Evolutionary conservation across 2,329 filamentous ascomycete genomes (phyloP).

Genomic region (Podosphaera fusca): DNA sequence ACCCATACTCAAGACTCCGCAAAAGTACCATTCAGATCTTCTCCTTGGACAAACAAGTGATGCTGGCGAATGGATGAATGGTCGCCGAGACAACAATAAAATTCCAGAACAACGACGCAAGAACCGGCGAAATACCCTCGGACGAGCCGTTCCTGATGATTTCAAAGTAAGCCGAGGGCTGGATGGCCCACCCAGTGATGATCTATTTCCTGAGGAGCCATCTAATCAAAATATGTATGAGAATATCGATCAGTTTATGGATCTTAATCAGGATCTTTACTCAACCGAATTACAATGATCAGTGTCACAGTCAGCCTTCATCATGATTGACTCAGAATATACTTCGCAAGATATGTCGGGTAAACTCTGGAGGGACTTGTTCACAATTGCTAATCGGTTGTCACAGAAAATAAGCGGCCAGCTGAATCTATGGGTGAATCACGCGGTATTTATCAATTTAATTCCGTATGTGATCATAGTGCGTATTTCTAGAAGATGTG

Average conservation of each 20-base stretch:
- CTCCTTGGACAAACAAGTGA: constrained; percentile 19
- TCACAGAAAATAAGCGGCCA: no score
- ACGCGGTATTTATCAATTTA: no score
- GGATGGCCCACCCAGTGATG: constrained; percentile 13
- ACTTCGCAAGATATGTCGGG: no score
- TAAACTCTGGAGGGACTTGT: no score
- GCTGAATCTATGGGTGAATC: no score
- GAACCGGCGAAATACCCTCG: constrained; percentile 16
- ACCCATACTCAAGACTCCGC: constrained; percentile 15
- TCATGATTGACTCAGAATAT: no score
- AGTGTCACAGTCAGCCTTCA: no score
- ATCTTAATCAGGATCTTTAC: constrained; percentile 2
- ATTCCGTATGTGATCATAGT: no score
- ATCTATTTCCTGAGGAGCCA: constrained; percentile 12
- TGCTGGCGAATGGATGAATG: constrained; percentile 23
- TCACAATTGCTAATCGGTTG: no score
- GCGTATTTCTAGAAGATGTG: no score
- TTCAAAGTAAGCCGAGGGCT: constrained; percentile 16
- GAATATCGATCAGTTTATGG: constrained; percentile 6
- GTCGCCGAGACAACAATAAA: constrained; percentile 19
- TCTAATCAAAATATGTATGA: neutral
- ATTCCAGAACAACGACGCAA: constrained; percentile 12
- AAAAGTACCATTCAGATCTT: constrained; percentile 16
- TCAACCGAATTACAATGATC: neutral
- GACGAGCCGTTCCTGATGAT: constrained; percentile 14